These are phyloP conservation scores for Calonectria leucothoes DNA, from an alignment of 2,329 filamentous ascomycete genomes.

Conservation along the genomic window DNA sequence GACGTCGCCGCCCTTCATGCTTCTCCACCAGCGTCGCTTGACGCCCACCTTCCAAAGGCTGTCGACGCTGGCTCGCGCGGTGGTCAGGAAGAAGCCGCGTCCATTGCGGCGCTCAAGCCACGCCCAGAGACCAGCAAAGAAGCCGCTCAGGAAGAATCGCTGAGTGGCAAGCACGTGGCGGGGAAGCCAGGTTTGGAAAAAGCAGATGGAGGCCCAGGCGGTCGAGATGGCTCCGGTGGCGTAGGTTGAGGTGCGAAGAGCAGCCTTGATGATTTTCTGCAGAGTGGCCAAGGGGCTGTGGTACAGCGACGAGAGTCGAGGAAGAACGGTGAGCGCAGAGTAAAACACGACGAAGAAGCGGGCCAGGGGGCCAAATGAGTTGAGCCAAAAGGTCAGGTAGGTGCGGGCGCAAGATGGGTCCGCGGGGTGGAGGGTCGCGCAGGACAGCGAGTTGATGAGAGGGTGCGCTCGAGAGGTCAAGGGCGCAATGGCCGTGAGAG, in stretches of 20 bases:
- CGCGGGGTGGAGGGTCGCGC: conserved; percentile 87
- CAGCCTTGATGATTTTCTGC: conserved; percentile 73
- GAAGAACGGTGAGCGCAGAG: conserved; percentile 73
- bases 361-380: conserved; percentile 81
- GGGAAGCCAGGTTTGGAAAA: conserved; percentile 86
- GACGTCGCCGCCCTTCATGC: conserved; percentile 85
- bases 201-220: conserved; percentile 88
- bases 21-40: conserved; percentile 89
- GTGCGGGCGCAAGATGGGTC: conserved; percentile 91
- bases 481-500: conserved; percentile 77
- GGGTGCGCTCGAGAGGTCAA: conserved; percentile 89
- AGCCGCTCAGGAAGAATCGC: conserved; percentile 90
- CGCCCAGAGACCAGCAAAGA: conserved; percentile 87
- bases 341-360: conserved; percentile 84
- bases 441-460: conserved; percentile 85
- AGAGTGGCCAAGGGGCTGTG: conserved; percentile 75
- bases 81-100: conserved; percentile 81
- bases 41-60: conserved; percentile 93
- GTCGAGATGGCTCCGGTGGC: conserved; percentile 84
- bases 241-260: conserved; percentile 82
- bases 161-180: conserved; percentile 80
- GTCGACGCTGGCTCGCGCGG: conserved; percentile 81
- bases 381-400: conserved; percentile 88
- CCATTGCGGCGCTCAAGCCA: conserved; percentile 76
- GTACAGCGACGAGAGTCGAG: conserved; percentile 75